Evolutionary conservation across 2,329 filamentous ascomycete species (phyloP).

Genomic region (Madurella mycetomatis): DNA sequence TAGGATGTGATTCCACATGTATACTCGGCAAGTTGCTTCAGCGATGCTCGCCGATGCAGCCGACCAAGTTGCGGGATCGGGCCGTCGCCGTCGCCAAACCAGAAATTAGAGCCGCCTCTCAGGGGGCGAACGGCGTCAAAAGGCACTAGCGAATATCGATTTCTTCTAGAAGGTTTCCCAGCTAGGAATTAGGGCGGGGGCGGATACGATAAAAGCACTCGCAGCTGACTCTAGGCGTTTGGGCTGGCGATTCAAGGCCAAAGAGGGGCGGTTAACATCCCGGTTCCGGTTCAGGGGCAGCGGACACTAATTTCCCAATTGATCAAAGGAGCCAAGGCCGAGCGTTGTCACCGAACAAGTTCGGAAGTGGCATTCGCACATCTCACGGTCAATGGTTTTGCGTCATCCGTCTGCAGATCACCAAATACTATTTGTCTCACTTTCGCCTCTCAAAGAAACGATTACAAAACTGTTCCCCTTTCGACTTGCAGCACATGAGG

Average conservation of each 20-base stretch:
- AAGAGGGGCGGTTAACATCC: too few species aligned
- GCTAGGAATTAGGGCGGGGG: not conserved
- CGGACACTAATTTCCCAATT: too few species aligned
- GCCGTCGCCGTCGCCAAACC: not conserved
- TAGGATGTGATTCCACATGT: too few species aligned
- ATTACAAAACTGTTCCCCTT: not conserved
- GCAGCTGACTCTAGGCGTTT: too few species aligned
- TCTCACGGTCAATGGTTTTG: too few species aligned
- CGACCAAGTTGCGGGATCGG: not conserved
- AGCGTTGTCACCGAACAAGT: too few species aligned
- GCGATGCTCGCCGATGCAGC: not conserved
- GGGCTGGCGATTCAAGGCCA: too few species aligned
- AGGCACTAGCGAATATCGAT: not conserved
- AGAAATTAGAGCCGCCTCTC: not conserved
- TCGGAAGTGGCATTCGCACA: too few species aligned
- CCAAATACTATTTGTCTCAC: not conserved
- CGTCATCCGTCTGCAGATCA: too few species aligned
- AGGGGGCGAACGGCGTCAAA: not conserved
- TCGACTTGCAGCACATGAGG: not conserved
- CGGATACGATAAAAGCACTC: not conserved
- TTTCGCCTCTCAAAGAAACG: not conserved
- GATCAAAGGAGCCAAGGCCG: too few species aligned
- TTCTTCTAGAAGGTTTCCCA: conserved; percentile 14
- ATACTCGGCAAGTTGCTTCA: too few species aligned
- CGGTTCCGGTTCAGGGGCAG: too few species aligned